Evolutionary conservation across 2,329 filamentous ascomycete species (phyloP).

Genomic region (Seiridium unicorne): DNA sequence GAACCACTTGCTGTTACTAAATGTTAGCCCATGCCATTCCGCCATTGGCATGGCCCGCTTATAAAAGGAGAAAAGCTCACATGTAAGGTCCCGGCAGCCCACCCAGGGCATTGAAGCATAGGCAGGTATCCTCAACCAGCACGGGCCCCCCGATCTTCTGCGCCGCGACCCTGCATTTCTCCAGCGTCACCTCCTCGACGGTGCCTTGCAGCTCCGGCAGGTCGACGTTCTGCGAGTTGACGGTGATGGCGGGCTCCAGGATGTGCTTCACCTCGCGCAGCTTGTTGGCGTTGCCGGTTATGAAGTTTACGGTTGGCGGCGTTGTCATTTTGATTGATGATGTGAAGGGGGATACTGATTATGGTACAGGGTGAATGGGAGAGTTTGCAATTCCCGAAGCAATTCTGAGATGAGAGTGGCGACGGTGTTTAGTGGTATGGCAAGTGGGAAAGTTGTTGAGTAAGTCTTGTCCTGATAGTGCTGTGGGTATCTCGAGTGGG

Average conservation of each 20-base stretch:
- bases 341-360: background rate
- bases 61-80: conserved; percentile 49
- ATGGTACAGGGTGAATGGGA: background rate
- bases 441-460: background rate
- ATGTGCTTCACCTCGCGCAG: conserved; percentile 86
- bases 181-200: conserved; percentile 84
- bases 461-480: background rate
- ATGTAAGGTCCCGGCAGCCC: conserved; percentile 97
- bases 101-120: conserved; percentile 87
- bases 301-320: conserved; percentile 71
- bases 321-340: background rate
- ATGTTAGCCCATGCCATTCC: background rate
- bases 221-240: conserved; percentile 75
- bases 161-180: conserved; percentile 83
- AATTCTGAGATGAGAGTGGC: background rate
- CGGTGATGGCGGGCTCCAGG: conserved; percentile 69
- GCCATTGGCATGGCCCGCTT: too few species aligned
- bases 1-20: conserved; percentile 79
- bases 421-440: background rate
- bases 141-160: conserved; percentile 73
- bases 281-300: conserved; percentile 96
- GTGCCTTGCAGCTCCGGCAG: conserved; percentile 88
- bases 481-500: background rate
- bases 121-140: conserved; percentile 90
- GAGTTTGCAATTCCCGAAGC: background rate